Evolutionary conservation across 306 rosid genomes (phyloP).

Genomic region (Spatholobus suberectus): DNA sequence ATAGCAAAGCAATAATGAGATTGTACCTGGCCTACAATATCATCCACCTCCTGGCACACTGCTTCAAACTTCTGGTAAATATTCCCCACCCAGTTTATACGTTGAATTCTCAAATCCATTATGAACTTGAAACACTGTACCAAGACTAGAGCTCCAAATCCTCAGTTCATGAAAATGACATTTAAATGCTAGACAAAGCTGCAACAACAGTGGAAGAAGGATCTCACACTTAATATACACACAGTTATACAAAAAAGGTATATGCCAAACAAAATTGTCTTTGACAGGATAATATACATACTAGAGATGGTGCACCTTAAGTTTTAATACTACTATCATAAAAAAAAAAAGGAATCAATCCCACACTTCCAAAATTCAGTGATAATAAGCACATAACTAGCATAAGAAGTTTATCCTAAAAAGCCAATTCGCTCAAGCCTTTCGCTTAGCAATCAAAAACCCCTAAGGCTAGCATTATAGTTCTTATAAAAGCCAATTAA

Average conservation of each 20-base stretch:
- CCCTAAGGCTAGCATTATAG: not conserved
- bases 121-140: conserved; percentile 19
- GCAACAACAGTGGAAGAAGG: conserved; percentile 29
- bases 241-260: not conserved
- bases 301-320: conserved; percentile 20
- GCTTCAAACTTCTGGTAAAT: conserved; percentile 85
- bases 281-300: not conserved
- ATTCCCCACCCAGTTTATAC: conserved; percentile 72
- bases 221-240: not conserved
- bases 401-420: not conserved
- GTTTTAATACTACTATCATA: not conserved
- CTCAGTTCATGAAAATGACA: not conserved
- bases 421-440: not conserved
- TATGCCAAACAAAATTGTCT: conserved; percentile 21
- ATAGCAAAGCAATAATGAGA: conserved; percentile 29
- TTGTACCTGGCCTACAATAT: conserved; percentile 68
- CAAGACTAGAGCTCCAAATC: conserved; percentile 17
- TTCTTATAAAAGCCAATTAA: conserved; percentile 10
- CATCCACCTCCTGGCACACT: conserved; percentile 83
- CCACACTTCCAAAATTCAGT: conserved; percentile 13
- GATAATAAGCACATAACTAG: not conserved
- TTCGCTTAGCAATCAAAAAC: not conserved
- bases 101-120: conserved; percentile 69
- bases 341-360: not conserved
- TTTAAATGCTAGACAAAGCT: conserved; percentile 26